phyloP scores from a whole-genome alignment of 2,329 filamentous ascomycete genomes.

The Hirsutella thompsonii region DNA sequence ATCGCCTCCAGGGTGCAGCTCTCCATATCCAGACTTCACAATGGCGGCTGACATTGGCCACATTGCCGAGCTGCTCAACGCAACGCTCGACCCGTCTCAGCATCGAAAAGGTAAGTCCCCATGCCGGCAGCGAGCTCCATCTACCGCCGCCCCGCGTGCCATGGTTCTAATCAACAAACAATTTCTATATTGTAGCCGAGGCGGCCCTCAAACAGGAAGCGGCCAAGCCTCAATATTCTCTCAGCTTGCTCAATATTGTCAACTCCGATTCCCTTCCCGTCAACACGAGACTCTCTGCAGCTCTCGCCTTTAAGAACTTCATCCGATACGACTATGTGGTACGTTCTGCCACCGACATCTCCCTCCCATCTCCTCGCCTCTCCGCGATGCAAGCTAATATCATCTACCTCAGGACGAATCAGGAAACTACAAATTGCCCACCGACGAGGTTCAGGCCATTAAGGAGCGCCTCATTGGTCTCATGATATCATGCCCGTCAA shows the following conservation, averaged over 20 bases:
- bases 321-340: slow-evolving; percentile 86
- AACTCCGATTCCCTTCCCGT: slow-evolving; percentile 57
- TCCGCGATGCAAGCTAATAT: slow-evolving; percentile 3
- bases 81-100: slow-evolving; percentile 76
- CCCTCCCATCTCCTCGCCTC: not conserved
- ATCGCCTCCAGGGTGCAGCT: slow-evolving; percentile 10
- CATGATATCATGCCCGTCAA: slow-evolving; percentile 84
- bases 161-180: slow-evolving; percentile 22
- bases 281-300: slow-evolving; percentile 75
- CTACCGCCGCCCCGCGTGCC: slow-evolving; percentile 10
- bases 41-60: slow-evolving; percentile 45
- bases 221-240: slow-evolving; percentile 73
- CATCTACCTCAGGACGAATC: slow-evolving; percentile 65
- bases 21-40: slow-evolving; percentile 14
- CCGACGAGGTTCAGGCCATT: slow-evolving; percentile 75
- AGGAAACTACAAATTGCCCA: slow-evolving; percentile 78
- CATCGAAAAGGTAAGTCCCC: slow-evolving; percentile 60
- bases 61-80: slow-evolving; percentile 75
- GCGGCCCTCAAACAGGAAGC: slow-evolving; percentile 66
- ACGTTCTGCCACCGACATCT: slow-evolving; percentile 17
- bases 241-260: slow-evolving; percentile 81
- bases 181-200: slow-evolving; percentile 50
- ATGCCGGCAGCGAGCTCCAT: slow-evolving; percentile 10
- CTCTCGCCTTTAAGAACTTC: slow-evolving; percentile 97
- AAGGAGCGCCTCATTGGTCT: slow-evolving; percentile 91